Conservation (phyloP, 495 filamentous ascomycete species). For the Podospora pseudocomata region DNA sequence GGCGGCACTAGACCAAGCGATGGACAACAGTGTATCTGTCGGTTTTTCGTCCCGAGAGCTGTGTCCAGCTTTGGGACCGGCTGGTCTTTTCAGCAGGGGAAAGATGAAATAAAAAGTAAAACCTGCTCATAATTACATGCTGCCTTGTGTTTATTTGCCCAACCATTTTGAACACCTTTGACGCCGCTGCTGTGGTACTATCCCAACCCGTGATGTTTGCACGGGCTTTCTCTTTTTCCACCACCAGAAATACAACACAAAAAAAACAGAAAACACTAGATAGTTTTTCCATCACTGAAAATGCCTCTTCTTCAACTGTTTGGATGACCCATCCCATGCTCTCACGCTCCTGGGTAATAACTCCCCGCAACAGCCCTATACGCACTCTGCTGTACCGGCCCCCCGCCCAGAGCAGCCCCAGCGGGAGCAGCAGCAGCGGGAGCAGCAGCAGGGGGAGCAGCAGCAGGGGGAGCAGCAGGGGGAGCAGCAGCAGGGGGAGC, state of each 20-base stretch:
- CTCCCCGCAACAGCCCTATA: background rate
- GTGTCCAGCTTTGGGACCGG: background rate
- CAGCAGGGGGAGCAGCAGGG: conserved; percentile 10
- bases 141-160: conserved; percentile 1
- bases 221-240: background rate
- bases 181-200: conserved; percentile 22
- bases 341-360: background rate
- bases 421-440: conserved; percentile 4
- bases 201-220: conserved; percentile 20
- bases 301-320: background rate
- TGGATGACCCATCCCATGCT: background rate
- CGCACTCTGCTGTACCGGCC: background rate
- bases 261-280: background rate
- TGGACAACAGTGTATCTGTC: background rate
- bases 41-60: background rate
- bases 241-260: background rate
- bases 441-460: conserved; percentile 14
- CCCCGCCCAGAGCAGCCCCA: background rate
- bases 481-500: conserved; percentile 9
- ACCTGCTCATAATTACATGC: background rate
- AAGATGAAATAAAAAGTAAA: background rate
- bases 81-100: background rate
- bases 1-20: background rate
- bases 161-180: conserved; percentile 21
- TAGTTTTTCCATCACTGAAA: background rate